A percentile compares a stretch with the other conserved stretches of the same genome.
Conservation (phyloP, 2,329 filamentous ascomycete species). For the Nakataea oryzae region DNA sequence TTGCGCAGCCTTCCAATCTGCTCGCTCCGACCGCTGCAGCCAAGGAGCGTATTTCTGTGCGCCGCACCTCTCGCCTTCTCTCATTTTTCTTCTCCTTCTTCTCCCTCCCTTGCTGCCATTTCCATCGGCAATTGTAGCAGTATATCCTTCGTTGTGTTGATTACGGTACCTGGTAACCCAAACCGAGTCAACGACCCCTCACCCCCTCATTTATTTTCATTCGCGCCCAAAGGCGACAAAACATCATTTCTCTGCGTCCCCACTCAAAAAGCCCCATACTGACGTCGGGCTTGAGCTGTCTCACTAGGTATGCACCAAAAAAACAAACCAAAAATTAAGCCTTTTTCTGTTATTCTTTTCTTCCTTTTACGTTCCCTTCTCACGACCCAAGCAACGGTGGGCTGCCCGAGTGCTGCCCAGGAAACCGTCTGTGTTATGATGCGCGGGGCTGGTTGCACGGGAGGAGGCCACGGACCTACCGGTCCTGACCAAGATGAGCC, state of each 20-base stretch:
- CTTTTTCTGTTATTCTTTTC: not conserved
- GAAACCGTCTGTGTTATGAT: not conserved
- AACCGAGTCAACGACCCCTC: too few species aligned
- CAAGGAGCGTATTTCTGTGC: not conserved
- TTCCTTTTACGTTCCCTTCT: not conserved
- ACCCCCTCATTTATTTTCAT: not conserved
- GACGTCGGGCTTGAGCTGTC: not conserved
- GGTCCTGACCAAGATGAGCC: not conserved
- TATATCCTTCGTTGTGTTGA: too few species aligned
- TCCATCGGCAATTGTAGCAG: not conserved
- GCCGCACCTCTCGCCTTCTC: not conserved
- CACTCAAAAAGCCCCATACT: not conserved
- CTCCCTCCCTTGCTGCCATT: not conserved
- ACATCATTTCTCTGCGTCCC: not conserved
- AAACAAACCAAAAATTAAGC: too few species aligned
- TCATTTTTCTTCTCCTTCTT: not conserved
- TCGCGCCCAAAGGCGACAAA: too few species aligned
- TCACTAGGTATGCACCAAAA: not conserved
- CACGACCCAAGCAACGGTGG: too few species aligned
- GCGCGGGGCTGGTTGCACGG: not conserved
- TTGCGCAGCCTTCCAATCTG: not conserved
- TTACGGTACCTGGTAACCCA: not conserved
- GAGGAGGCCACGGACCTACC: not conserved
- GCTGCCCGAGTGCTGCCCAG: not conserved
- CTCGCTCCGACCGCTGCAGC: too few species aligned